These are phyloP conservation scores for Collybiopsis luxurians DNA, from an alignment of 768 basidiomycete species.

Conservation along the genomic window DNA sequence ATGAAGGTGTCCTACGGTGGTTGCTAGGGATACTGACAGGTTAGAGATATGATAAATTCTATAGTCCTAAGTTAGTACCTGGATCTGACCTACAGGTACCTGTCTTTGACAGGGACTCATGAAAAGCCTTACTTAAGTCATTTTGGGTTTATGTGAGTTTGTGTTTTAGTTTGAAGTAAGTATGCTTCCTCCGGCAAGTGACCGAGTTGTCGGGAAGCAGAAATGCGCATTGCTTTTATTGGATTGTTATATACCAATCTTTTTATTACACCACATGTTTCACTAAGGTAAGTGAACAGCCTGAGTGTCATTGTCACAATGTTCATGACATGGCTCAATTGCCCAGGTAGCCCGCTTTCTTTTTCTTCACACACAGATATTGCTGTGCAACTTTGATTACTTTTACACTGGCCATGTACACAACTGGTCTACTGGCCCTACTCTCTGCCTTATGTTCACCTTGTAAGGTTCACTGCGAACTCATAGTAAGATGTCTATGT, in stretches of 20 bases:
- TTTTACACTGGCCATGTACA: constrained; percentile 46
- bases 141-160: background rate
- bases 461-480: constrained; percentile 41
- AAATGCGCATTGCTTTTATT: constrained; percentile 44
- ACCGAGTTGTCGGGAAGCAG: constrained; percentile 41
- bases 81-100: no score
- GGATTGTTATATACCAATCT: constrained; percentile 34
- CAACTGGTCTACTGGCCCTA: constrained; percentile 49
- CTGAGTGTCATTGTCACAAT: no score
- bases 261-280: constrained; percentile 18
- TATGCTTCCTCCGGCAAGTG: no score
- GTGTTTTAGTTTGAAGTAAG: constrained; percentile 40
- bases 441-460: constrained; percentile 45
- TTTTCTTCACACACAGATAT: constrained; percentile 24
- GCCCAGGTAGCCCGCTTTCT: background rate
- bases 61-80: no score
- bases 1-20: no score
- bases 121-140: no score
- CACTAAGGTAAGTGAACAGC: background rate
- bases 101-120: no score
- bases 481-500: constrained; percentile 20
- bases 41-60: no score
- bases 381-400: constrained; percentile 41
- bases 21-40: no score
- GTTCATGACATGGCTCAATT: no score